Evolutionary conservation across 2,329 filamentous ascomycete genomes (phyloP).

Genomic region (Fusarium armeniacum): DNA sequence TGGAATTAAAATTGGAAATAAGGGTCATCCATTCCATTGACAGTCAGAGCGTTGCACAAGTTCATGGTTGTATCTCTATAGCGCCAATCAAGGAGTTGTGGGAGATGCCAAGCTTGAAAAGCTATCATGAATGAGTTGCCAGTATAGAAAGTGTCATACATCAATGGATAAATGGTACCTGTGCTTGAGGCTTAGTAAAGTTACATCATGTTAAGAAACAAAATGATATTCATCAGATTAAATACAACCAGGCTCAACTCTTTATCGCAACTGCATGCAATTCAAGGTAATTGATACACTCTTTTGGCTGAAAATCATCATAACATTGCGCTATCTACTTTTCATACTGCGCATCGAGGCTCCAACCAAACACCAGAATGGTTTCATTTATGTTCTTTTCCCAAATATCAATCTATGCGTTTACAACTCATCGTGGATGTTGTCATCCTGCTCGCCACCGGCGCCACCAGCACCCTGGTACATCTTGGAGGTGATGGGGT

Average conservation of each 20-base stretch:
- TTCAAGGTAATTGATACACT: background rate
- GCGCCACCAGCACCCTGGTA: slow-evolving; percentile 74
- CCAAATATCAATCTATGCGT: slow-evolving; percentile 54
- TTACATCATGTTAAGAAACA: background rate
- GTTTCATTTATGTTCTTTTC: slow-evolving; percentile 50
- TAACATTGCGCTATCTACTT: slow-evolving; percentile 53
- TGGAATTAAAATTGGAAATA: too few relatives aligned
- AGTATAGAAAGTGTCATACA: background rate
- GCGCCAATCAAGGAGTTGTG: background rate
- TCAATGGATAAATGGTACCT: background rate
- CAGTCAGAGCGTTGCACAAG: background rate
- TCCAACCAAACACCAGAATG: slow-evolving; percentile 52
- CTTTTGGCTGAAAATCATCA: slow-evolving; percentile 43
- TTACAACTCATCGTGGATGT: slow-evolving; percentile 87
- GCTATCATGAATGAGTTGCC: too few relatives aligned
- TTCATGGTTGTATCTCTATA: background rate
- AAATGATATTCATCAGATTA: background rate
- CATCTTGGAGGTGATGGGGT: slow-evolving; percentile 99
- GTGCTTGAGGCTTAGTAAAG: background rate
- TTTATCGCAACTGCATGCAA: background rate
- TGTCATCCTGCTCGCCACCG: slow-evolving; percentile 74
- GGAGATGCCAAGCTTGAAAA: too few relatives aligned
- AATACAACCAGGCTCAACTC: background rate
- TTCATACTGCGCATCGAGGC: slow-evolving; percentile 48
- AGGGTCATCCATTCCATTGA: background rate